Conservation (phyloP, 1,284 basidiomycete genomes). For the Wallemia hederae region DNA sequence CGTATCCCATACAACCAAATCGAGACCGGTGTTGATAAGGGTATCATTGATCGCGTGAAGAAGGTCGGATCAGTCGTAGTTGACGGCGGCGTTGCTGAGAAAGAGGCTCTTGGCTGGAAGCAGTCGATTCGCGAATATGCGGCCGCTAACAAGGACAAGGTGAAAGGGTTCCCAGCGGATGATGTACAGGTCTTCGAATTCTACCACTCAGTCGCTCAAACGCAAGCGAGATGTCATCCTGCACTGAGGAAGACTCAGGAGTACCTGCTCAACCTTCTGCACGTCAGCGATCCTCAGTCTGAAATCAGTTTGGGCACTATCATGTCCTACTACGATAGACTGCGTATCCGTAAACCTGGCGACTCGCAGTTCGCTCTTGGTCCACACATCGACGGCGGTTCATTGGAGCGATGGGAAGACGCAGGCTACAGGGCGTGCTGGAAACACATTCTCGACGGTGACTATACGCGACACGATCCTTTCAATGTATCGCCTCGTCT, state of each 20-base stretch:
- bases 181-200: conserved; percentile 42
- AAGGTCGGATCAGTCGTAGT: conserved; percentile 30
- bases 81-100: conserved; percentile 26
- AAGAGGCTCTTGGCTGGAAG: conserved; percentile 32
- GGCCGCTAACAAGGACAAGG: conserved; percentile 21
- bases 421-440: conserved; percentile 29
- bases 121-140: conserved; percentile 27
- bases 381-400: conserved; percentile 45
- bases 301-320: conserved; percentile 29
- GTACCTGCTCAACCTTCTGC: conserved; percentile 31
- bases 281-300: conserved; percentile 17
- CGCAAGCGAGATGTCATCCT: conserved; percentile 10
- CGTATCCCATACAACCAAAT: too few relatives aligned
- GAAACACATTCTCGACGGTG: conserved; percentile 25
- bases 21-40: too few relatives aligned
- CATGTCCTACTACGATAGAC: conserved; percentile 41
- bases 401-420: conserved; percentile 37
- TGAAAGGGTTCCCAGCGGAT: conserved; percentile 32
- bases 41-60: conserved; percentile 23
- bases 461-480: conserved; percentile 28
- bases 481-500: conserved; percentile 26
- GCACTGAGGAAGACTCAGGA: conserved; percentile 10
- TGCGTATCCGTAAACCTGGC: conserved; percentile 42
- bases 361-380: conserved; percentile 37
- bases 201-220: conserved; percentile 33